Evolutionary conservation across 495 filamentous ascomycete species (phyloP).

Genomic region (Xylaria telfairii): DNA sequence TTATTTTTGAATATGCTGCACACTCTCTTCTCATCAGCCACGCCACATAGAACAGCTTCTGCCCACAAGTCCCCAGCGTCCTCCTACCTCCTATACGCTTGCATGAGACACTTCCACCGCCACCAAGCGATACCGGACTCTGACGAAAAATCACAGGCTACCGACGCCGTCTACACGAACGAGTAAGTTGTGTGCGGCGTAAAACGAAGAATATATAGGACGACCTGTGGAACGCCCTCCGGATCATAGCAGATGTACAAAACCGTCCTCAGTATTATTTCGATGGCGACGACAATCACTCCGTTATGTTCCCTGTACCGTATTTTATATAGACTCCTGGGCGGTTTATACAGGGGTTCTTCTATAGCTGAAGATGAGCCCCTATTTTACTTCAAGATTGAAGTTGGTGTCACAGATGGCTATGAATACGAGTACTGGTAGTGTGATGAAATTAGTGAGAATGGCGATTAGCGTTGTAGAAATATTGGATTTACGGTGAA

Average conservation of each 20-base stretch:
- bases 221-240: not conserved
- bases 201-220: not conserved
- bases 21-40: not conserved
- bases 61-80: not conserved
- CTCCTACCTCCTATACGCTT: not conserved
- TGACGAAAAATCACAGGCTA: not conserved
- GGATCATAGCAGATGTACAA: not conserved
- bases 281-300: not conserved
- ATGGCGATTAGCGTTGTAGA: too few species aligned
- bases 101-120: not conserved
- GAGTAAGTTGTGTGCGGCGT: not conserved
- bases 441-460: not conserved
- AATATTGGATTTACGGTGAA: not conserved
- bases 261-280: not conserved
- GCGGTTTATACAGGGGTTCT: not conserved
- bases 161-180: not conserved
- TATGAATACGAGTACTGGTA: not conserved
- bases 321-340: too few species aligned
- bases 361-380: not conserved
- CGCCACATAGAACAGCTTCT: not conserved
- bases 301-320: not conserved
- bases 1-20: not conserved
- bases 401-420: not conserved
- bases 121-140: not conserved
- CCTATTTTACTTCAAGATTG: not conserved